Base-by-base conservation (phyloP, 345 rosid genomes). In the Camelina neglecta region DNA sequence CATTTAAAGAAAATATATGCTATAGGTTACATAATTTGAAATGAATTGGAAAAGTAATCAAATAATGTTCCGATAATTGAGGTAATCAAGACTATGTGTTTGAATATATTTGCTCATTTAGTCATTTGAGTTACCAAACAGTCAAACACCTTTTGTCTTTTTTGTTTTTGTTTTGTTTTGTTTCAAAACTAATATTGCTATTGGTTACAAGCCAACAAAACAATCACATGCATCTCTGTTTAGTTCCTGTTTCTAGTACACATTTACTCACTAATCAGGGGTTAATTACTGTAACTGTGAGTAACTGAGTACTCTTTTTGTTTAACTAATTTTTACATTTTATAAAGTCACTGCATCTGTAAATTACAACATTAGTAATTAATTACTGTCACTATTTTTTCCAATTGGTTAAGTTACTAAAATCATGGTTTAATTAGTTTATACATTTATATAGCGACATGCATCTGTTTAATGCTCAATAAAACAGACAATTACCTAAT, bases 151-250 rank as follows among this genome's bases (percentile, higher is more conserved):
- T 64, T 69, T 71, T 71, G 81, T 65, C 81, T 35, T 61, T 24
- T 44, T 49, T 23, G 11, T 29, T 33, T 35, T n/a, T 20, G 2
- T 12, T 11, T 2, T 13, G 39, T 35, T 7, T 36, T 36, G 3
- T 36, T 39, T 29, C 15, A 59, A 67, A 66, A 21, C 36, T 9
- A 54, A 63, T 35, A 48, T 26, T 26, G 26, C 48, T 56, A 48
- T 59, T 50, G 16, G 68, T 62, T 31, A 68, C 42, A 67, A 60
- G 44, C 42, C 39, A 69, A 77, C 47, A 48, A 16, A 21, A 77
- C 54, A 64, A 71, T 33, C 65, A 72, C 77, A 78, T 78, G 73
- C 64, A 66, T 8, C 33, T 66, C 42, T 20, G 12, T 51, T 41
- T 42, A 64, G 38, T 8, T 23, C 58, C 36, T 38, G 7, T 24